Conservation (phyloP, 805 yeast species). For the Kluyveromyces wickerhamii region DNA sequence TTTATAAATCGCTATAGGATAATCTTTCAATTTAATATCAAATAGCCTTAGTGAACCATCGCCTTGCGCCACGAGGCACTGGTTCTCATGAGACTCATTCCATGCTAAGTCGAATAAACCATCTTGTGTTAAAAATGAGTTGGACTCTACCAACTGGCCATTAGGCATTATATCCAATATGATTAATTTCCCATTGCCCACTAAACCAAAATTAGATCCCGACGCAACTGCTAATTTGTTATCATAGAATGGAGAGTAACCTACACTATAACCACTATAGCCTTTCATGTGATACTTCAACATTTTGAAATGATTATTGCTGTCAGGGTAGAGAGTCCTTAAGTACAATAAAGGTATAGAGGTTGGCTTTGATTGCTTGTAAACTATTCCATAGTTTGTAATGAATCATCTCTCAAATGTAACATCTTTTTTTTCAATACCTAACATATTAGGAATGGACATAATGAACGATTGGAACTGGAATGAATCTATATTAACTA, state of each 20-base stretch:
- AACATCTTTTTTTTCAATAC: no score
- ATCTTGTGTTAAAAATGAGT: constrained; percentile 82
- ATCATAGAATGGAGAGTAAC: constrained; percentile 88
- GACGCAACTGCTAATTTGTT: constrained; percentile 84
- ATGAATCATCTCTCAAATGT: no score
- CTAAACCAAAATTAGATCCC: constrained; percentile 87
- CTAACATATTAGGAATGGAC: no score
- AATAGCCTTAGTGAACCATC: constrained; percentile 83
- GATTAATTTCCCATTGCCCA: constrained; percentile 83
- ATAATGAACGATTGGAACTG: no score
- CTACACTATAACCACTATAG: constrained; percentile 78
- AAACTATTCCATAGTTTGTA: no score
- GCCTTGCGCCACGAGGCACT: constrained; percentile 73
- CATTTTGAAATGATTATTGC: constrained; percentile 39
- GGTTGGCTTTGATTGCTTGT: no score
- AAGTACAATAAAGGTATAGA: no score
- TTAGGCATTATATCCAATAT: constrained; percentile 58
- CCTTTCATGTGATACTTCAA: constrained; percentile 67
- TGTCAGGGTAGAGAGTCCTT: neutral
- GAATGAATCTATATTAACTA: no score
- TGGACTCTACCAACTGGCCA: constrained; percentile 52
- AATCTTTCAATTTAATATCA: constrained; percentile 58
- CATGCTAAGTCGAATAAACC: constrained; percentile 82
- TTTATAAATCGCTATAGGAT: constrained; percentile 64
- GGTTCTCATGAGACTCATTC: constrained; percentile 89